These are phyloP conservation scores for Colletotrichum chrysophilum DNA, from an alignment of 2,329 filamentous ascomycete genomes.

Conservation along the genomic window DNA sequence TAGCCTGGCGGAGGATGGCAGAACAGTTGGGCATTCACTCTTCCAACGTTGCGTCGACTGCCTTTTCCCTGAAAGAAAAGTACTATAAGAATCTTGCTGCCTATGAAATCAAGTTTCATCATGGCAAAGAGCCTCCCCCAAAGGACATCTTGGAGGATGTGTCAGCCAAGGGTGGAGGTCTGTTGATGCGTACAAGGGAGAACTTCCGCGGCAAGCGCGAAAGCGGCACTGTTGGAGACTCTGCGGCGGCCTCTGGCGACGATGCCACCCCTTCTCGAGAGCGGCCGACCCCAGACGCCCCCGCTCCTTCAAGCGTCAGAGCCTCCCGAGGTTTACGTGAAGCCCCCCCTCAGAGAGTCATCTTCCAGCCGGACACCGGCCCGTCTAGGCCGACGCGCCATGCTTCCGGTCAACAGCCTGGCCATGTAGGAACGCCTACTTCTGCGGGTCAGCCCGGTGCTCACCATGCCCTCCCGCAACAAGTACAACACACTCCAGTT, in stretches of 20 bases:
- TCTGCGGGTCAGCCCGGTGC: conserved; percentile 24
- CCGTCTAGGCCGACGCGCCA: conserved; percentile 69
- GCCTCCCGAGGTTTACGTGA: conserved; percentile 74
- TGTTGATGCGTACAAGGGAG: conserved; percentile 80
- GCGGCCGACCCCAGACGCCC: conserved; percentile 53
- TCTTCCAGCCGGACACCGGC: conserved; percentile 82
- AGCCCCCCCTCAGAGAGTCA: conserved; percentile 82
- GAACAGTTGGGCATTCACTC: conserved; percentile 77
- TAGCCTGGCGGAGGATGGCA: conserved; percentile 83
- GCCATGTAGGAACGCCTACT: conserved; percentile 29
- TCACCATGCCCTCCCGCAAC: conserved; percentile 26
- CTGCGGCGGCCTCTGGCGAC: conserved; percentile 18
- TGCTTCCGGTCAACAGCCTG: conserved; percentile 34
- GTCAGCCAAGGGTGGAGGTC: conserved; percentile 81
- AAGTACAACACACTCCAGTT: conserved; percentile 32
- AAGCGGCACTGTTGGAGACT: conserved; percentile 13
- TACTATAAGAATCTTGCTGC: conserved; percentile 91
- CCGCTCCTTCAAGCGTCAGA: conserved; percentile 55
- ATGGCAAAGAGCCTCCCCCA: conserved; percentile 82
- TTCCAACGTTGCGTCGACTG: conserved; percentile 79
- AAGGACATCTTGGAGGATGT: conserved; percentile 88
- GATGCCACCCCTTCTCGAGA: conserved; percentile 60
- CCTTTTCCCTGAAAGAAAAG: conserved; percentile 83
- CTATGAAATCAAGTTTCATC: conserved; percentile 81
- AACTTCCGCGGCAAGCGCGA: conserved; percentile 68